Base-by-base conservation (phyloP, 2,329 filamentous ascomycete species). In the Colletotrichum falcatum region DNA sequence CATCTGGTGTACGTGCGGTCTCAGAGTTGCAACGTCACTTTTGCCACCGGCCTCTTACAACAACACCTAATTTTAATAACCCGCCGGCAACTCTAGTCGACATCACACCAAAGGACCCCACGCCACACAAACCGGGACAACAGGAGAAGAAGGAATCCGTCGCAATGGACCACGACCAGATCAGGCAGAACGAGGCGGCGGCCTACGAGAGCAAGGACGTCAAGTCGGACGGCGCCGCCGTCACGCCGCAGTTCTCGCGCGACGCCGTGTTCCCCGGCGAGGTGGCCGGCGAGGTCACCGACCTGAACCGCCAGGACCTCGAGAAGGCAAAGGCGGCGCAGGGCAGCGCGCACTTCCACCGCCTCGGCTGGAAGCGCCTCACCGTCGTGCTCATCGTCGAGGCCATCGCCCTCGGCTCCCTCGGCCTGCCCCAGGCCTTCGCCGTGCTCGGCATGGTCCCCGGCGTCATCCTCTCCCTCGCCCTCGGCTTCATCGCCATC, bases 301-400 rank as follows among this genome's bases (percentile, higher is more conserved):
- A 72, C 63, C 61, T 80, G 53, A 76, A 58, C 62, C 74, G 79
- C 60, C 75, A 76, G 66, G 83, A 86, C 72, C 73, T 83, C 49
- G 85, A 87, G 77, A 82, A 83, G 77, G 81, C 83, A 72, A 86
- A 84, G 75, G 79, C 79, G 16, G 80, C 80, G 8, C 76, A 83
- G 74, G 86, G 85, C 65, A 69, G 79, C 59, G 83, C 83, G 18
- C 82, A 86, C 65, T 88, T 88, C 76, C 79, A 86, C 72, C 83
- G 84, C 49, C 82, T 88, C 28, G 86, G 86, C 63, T 88, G 86
- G 86, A 88, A 88, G 76, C 85, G 86, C 16, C 81, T 88, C 42
- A 87, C 86, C 2, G 78, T 88, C 28, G 83, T 88, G 35, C 81
- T 88, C 70, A 86, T 88, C 71, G 86, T 88, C 74, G 86, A 88